phyloP scores from a whole-genome alignment of 305 asterid genomes.

The Fraxinus albicans region DNA sequence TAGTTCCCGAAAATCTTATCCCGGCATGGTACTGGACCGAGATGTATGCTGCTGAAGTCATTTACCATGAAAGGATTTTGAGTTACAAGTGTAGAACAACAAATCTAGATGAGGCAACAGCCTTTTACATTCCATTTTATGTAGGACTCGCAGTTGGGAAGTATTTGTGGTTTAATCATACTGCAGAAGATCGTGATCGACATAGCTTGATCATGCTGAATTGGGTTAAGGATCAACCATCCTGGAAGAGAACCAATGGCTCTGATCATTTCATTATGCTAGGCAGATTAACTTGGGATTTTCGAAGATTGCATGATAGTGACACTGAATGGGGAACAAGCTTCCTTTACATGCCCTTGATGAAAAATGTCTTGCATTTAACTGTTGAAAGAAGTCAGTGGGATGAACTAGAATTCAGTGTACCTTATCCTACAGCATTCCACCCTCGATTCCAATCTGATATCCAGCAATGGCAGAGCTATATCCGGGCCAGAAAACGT shows the following conservation, averaged over 20 bases:
- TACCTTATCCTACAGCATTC: slow-evolving; percentile 75
- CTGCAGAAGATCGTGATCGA: slow-evolving; percentile 47
- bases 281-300: slow-evolving; percentile 74
- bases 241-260: slow-evolving; percentile 51
- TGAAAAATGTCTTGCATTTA: slow-evolving; percentile 59
- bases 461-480: slow-evolving; percentile 47
- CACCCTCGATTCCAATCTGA: slow-evolving; percentile 65
- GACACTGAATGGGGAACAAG: slow-evolving; percentile 67
- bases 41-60: slow-evolving; percentile 62
- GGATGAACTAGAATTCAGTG: slow-evolving; percentile 60
- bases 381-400: slow-evolving; percentile 49
- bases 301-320: slow-evolving; percentile 45
- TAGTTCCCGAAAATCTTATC: slow-evolving; percentile 38
- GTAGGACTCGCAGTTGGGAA: slow-evolving; percentile 63
- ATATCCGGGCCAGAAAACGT: slow-evolving; percentile 37
- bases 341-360: slow-evolving; percentile 58
- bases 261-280: slow-evolving; percentile 68
- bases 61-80: slow-evolving; percentile 46
- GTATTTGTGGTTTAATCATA: slow-evolving; percentile 46
- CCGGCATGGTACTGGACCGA: slow-evolving; percentile 74
- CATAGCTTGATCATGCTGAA: slow-evolving; percentile 45
- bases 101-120: slow-evolving; percentile 37
- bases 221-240: slow-evolving; percentile 49
- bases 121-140: slow-evolving; percentile 66
- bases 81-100: slow-evolving; percentile 42